These are phyloP conservation scores for Berberis vulgaris DNA, from an alignment of 164 flowering plant genomes.

Conservation along the genomic window DNA sequence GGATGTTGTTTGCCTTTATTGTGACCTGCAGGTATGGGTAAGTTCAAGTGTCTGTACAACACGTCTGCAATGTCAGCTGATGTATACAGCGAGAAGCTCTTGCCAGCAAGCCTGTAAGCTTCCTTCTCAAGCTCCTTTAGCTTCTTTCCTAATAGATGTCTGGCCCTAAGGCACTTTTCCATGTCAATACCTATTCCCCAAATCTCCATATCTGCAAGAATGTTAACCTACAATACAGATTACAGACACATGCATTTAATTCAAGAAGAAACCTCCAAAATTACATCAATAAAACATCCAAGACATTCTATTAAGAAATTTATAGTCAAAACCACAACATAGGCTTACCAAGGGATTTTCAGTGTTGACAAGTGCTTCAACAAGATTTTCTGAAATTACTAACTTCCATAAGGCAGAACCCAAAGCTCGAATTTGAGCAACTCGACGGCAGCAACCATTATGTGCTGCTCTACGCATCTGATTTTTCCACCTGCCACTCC, in stretches of 20 bases:
- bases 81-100: conserved; percentile 62
- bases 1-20: conserved; percentile 81
- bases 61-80: conserved; percentile 91
- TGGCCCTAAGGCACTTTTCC: conserved; percentile 80
- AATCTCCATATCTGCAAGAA: conserved; percentile 93
- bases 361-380: conserved; percentile 43
- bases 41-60: conserved; percentile 68
- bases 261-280: neutral
- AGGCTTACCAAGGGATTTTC: conserved; percentile 72
- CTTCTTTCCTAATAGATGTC: conserved; percentile 53
- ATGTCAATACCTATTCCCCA: conserved; percentile 96
- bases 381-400: conserved; percentile 67
- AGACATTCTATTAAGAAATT: neutral
- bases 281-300: neutral
- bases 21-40: conserved; percentile 69
- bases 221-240: conserved; percentile 45
- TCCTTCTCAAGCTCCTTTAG: conserved; percentile 72
- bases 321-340: conserved; percentile 4
- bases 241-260: neutral
- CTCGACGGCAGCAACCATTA: conserved; percentile 98
- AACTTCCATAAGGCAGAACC: conserved; percentile 75
- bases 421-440: conserved; percentile 72
- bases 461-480: conserved; percentile 94
- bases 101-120: conserved; percentile 82
- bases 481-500: conserved; percentile 91